A percentile compares a stretch with the other conserved stretches of the same genome.
Evolutionary conservation across 306 rosid species (phyloP).

Genomic region (Cucumis melo): DNA sequence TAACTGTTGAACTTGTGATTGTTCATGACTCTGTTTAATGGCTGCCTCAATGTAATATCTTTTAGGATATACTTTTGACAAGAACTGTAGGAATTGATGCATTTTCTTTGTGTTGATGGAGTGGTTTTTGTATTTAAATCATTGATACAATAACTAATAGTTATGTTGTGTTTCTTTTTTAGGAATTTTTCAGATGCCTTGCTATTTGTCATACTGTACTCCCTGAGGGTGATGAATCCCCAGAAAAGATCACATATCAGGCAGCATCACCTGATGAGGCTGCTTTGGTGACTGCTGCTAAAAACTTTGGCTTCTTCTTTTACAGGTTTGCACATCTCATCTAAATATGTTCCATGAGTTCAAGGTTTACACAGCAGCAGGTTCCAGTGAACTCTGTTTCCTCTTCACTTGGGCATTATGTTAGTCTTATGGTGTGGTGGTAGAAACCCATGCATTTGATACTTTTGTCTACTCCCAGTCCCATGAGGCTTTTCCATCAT

Average conservation of each 20-base stretch:
- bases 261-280: constrained; percentile 96
- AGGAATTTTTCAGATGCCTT: constrained; percentile 60
- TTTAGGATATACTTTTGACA: neutral
- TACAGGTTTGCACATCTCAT: constrained; percentile 53
- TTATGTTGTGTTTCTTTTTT: neutral
- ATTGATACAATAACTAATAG: neutral
- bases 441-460: neutral
- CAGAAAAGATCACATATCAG: constrained; percentile 73
- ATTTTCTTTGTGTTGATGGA: neutral
- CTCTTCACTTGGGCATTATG: neutral
- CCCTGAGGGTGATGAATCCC: constrained; percentile 84
- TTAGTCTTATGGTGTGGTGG: neutral
- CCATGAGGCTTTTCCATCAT: neutral
- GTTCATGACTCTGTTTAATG: neutral
- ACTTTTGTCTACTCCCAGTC: neutral
- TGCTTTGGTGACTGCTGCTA: constrained; percentile 67
- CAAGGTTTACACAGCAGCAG: neutral
- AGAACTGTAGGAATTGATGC: neutral
- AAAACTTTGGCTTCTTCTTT: constrained; percentile 93
- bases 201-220: constrained; percentile 94
- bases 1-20: neutral
- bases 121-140: neutral
- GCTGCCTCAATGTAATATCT: neutral
- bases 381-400: neutral
- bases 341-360: constrained; percentile 2